These are phyloP conservation scores for Macrocybe sp. DNA, from an alignment of 1,284 basidiomycete species.

Conservation along the genomic window DNA sequence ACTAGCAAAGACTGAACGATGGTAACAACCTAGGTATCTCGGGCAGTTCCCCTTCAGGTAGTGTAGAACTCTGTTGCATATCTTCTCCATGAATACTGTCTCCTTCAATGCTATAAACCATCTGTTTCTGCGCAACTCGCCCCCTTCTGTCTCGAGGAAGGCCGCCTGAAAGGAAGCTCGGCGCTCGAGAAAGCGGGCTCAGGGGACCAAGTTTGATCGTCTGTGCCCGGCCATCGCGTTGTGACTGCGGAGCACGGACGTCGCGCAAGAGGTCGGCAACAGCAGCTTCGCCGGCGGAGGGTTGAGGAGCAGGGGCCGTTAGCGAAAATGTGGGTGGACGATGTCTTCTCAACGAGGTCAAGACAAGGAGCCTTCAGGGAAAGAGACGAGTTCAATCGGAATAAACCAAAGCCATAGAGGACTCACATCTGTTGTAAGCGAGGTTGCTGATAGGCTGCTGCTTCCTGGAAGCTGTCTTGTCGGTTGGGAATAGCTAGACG, in stretches of 20 bases:
- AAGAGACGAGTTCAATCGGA: neutral
- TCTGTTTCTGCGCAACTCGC: slow-evolving; percentile 56
- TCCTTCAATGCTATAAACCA: slow-evolving; percentile 20
- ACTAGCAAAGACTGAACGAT: neutral
- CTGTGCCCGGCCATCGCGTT: slow-evolving; percentile 26
- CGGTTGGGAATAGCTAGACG: slow-evolving; percentile 46
- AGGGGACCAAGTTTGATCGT: slow-evolving; percentile 21
- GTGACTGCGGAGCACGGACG: slow-evolving; percentile 40
- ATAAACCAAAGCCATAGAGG: neutral
- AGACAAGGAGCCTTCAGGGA: slow-evolving; percentile 64
- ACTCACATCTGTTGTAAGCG: slow-evolving; percentile 72
- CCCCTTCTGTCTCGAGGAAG: slow-evolving; percentile 72
- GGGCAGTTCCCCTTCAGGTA: slow-evolving; percentile 15
- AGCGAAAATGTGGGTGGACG: slow-evolving; percentile 48
- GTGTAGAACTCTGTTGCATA: slow-evolving; percentile 38
- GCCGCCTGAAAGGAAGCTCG: slow-evolving; percentile 66
- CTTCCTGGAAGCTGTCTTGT: slow-evolving; percentile 48
- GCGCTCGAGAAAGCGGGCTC: slow-evolving; percentile 34
- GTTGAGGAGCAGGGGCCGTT: slow-evolving; percentile 46
- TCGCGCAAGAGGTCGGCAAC: slow-evolving; percentile 57
- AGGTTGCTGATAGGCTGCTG: slow-evolving; percentile 50
- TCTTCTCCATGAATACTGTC: slow-evolving; percentile 43
- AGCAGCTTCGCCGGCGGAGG: slow-evolving; percentile 57
- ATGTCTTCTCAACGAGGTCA: slow-evolving; percentile 59
- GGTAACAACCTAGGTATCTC: slow-evolving; percentile 43